phyloP scores from a whole-genome alignment of 768 basidiomycete genomes.

The Psilocybe cyanescens region DNA sequence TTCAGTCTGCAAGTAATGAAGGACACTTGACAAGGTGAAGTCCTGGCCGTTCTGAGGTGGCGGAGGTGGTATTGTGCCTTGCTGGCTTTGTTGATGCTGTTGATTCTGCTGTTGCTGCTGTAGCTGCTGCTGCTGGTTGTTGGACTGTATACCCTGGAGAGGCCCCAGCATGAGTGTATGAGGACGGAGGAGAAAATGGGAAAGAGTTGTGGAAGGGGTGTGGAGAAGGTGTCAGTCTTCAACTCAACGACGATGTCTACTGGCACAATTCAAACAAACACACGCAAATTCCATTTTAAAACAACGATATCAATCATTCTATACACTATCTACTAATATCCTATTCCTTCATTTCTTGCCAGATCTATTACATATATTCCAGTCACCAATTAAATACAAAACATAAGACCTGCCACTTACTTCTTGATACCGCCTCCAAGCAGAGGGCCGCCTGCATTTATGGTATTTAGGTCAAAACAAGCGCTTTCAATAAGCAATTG shows the following conservation, averaged over 20 bases:
- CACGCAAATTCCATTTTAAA: slow-evolving; percentile 35
- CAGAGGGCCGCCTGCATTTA: slow-evolving; percentile 63
- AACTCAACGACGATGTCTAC: neutral
- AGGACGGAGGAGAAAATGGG: slow-evolving; percentile 14
- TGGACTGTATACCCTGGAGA: slow-evolving; percentile 65
- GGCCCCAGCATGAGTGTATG: slow-evolving; percentile 69
- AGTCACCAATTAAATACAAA: slow-evolving; percentile 2
- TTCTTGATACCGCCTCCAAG: slow-evolving; percentile 85
- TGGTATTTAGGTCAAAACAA: slow-evolving; percentile 9
- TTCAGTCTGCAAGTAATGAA: slow-evolving; percentile 98
- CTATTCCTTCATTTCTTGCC: slow-evolving; percentile 62
- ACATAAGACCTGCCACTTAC: slow-evolving; percentile 46
- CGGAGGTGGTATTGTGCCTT: slow-evolving; percentile 65
- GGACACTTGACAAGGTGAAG: slow-evolving; percentile 89
- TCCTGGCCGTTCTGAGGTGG: slow-evolving; percentile 89
- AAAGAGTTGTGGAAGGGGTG: slow-evolving; percentile 20
- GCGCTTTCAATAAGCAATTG: neutral
- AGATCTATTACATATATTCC: slow-evolving; percentile 46
- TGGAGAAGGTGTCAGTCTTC: slow-evolving; percentile 18
- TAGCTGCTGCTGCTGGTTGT: slow-evolving; percentile 62
- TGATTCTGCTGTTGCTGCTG: slow-evolving; percentile 65
- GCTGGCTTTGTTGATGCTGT: slow-evolving; percentile 52
- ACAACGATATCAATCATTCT: slow-evolving; percentile 12
- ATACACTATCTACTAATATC: slow-evolving; percentile 1
- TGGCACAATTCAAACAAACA: slow-evolving; percentile 36